Evolutionary conservation across 495 filamentous ascomycete species (phyloP), one percentile per base, ranked within the genome.

Genomic region (Penicillium cinerascens): DNA sequence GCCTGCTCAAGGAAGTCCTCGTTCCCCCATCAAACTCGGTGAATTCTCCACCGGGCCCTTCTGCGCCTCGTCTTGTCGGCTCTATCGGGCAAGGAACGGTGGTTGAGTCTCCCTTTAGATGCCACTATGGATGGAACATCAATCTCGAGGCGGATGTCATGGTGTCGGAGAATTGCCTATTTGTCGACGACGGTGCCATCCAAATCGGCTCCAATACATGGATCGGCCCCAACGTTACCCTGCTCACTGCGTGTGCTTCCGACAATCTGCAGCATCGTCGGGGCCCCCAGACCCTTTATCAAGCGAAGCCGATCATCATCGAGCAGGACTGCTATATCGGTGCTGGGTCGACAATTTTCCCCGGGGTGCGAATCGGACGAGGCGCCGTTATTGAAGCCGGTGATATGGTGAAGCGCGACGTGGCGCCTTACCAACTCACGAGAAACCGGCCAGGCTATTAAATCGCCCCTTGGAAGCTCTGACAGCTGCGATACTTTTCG

Each of bases 121-220:
- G 93, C 68, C 91, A 96, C 61, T 98, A 97, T 61, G 93, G 93
- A 2, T 96, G 96, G 63, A 97, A 98, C 60, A 87, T 97, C 57
- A 79, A 80, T 35, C 85, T 98, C 54, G 93, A 88, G 20, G 87
- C 92, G 59, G 85, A 93, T 61, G 89, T 93, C 6, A 81, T 86
- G 55, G 91, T 98, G 52, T 88, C 87, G 9, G 80, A 88, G 42
- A 90, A 91, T 57, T 97, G 93, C 64, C 82, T 86, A 10, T 88
- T 98, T 60, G 81, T 92, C 44, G 93, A 98, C 60, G 85, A 90
- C 29, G 82, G 82, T 52, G 65, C 72, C 39, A 82, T 89, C 52
- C 83, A 74, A 16, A 90, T 98, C 57, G 92, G 93, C 2, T 83
- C 86, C 9, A 72, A 76, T 51, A 84, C 88, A 18, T 88, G 86